Evolutionary conservation across 2,329 filamentous ascomycete species (phyloP).

Genomic region (Sphaerulina vaccinii): DNA sequence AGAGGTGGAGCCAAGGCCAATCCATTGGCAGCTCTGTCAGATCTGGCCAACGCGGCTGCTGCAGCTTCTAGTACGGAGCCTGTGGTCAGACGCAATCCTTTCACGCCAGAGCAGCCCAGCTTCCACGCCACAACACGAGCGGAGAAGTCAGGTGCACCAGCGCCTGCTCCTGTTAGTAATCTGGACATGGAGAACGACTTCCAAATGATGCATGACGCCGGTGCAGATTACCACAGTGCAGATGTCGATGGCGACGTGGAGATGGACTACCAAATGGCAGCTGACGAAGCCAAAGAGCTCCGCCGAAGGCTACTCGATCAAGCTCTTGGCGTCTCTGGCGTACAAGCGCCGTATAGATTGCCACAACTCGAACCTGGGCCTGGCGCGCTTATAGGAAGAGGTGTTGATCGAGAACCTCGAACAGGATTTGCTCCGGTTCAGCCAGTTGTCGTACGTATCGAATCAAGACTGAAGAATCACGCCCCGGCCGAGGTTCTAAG

Average conservation of each 20-base stretch:
- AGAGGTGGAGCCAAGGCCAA: constrained; percentile 49
- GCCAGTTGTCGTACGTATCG: constrained; percentile 24
- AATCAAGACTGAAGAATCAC: constrained; percentile 19
- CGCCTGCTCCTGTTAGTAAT: constrained; percentile 44
- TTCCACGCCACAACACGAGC: constrained; percentile 48
- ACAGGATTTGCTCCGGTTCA: constrained; percentile 37
- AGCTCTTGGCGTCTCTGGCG: constrained; percentile 31
- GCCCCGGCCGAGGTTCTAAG: constrained; percentile 7
- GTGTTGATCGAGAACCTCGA: constrained; percentile 36
- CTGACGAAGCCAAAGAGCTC: constrained; percentile 28
- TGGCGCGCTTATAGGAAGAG: constrained; percentile 34
- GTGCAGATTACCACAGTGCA: constrained; percentile 20
- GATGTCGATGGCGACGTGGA: constrained; percentile 21
- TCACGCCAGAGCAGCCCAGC: constrained; percentile 47
- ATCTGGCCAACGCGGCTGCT: constrained; percentile 50
- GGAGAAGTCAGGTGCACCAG: constrained; percentile 48
- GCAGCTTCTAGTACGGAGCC: constrained; percentile 33
- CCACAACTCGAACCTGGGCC: constrained; percentile 38
- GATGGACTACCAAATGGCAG: constrained; percentile 21
- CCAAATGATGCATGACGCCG: constrained; percentile 45
- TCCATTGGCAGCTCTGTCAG: constrained; percentile 53
- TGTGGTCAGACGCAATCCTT: constrained; percentile 39
- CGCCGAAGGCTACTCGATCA: constrained; percentile 37
- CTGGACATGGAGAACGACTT: constrained; percentile 51
- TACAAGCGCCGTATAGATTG: constrained; percentile 36